These are phyloP conservation scores for Biscogniauxia mediterranea DNA, from an alignment of 2,329 filamentous ascomycete genomes.

Conservation along the genomic window DNA sequence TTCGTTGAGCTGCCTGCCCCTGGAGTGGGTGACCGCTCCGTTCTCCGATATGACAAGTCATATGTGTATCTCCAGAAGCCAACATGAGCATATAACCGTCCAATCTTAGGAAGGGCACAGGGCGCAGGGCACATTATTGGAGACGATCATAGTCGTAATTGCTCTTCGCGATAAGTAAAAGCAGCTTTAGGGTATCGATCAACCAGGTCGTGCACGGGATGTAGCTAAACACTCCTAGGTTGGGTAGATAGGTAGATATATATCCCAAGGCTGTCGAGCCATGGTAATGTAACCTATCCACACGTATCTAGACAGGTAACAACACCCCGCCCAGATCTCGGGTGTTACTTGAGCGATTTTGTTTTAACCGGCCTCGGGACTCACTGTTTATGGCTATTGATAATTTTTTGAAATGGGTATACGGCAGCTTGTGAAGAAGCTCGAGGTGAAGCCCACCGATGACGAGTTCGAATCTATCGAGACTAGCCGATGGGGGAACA, in stretches of 20 bases:
- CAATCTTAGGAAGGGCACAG: no score
- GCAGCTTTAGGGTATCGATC: not conserved
- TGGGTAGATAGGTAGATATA: not conserved
- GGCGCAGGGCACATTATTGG: not conserved
- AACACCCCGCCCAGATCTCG: not conserved
- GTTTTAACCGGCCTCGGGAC: not conserved
- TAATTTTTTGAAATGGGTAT: not conserved
- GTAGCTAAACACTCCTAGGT: not conserved
- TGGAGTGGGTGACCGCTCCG: not conserved
- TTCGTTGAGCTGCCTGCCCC: not conserved
- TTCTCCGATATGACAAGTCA: not conserved
- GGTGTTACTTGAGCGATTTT: not conserved
- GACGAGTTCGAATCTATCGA: conserved; percentile 15
- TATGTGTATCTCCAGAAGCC: not conserved
- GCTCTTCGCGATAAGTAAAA: not conserved
- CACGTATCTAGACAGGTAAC: not conserved
- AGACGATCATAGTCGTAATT: not conserved
- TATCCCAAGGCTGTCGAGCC: not conserved
- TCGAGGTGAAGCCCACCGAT: conserved; percentile 15
- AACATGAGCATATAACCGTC: not conserved
- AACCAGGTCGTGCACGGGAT: not conserved
- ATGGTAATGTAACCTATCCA: not conserved
- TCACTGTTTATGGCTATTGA: not conserved
- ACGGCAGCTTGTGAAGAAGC: conserved; percentile 4
- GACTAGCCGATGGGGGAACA: conserved; percentile 15